Conservation (phyloP, 331 rosid genomes). For the Acacia pycnantha region DNA sequence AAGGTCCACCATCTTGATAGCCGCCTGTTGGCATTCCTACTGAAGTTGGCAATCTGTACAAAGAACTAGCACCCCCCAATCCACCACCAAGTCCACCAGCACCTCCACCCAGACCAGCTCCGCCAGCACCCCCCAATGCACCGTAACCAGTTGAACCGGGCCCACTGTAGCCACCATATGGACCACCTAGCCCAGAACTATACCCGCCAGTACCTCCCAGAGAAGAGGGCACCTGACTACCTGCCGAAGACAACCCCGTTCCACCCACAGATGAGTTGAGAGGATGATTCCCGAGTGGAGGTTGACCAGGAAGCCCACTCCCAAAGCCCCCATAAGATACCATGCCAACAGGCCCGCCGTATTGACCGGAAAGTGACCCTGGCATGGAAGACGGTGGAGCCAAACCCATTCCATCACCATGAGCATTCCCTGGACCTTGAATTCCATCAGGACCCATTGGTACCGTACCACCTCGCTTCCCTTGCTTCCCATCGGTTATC, state of each 20-base stretch:
- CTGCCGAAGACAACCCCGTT: constrained; percentile 48
- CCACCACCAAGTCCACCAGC: constrained; percentile 46
- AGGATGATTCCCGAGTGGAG: constrained; percentile 64
- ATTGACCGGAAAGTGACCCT: constrained; percentile 50
- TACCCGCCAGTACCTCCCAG: constrained; percentile 60
- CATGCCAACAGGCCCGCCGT: constrained; percentile 52
- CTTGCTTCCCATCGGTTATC: constrained; percentile 73
- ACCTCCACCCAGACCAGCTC: constrained; percentile 45
- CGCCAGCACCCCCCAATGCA: constrained; percentile 43
- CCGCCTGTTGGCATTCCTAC: constrained; percentile 72
- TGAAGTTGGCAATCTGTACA: constrained; percentile 70
- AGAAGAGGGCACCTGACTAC: constrained; percentile 54
- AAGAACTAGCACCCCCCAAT: constrained; percentile 37
- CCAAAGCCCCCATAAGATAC: constrained; percentile 70
- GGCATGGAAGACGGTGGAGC: constrained; percentile 47
- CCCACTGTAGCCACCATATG: constrained; percentile 52
- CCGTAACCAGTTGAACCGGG: constrained; percentile 29
- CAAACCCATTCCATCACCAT: constrained; percentile 70
- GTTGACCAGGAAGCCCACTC: constrained; percentile 62
- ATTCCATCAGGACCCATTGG: constrained; percentile 42
- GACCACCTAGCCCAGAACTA: constrained; percentile 51
- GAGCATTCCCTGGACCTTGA: constrained; percentile 48
- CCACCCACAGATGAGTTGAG: constrained; percentile 53
- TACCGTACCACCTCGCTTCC: constrained; percentile 45
- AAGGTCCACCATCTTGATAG: constrained; percentile 76